Conservation (phyloP, 2,329 filamentous ascomycete genomes). For the Trichoderma sp. region DNA sequence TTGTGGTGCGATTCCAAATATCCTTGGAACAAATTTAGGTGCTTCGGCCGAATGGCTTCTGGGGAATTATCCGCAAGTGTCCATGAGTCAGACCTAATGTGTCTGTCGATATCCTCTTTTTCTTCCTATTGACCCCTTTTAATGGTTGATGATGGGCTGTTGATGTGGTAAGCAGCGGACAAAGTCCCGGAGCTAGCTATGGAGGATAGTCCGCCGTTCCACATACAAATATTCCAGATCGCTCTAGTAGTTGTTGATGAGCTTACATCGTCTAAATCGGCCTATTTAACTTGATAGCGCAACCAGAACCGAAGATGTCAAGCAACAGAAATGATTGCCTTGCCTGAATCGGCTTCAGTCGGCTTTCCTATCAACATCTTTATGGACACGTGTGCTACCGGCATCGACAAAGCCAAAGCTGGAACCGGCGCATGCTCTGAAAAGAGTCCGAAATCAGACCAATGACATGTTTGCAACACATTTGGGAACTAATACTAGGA, state of each 20-base stretch:
- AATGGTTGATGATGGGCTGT: not conserved
- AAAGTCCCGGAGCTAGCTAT: not conserved
- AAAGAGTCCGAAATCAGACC: not conserved
- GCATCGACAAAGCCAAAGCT: not conserved
- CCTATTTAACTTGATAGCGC: not conserved
- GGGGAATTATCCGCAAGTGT: not conserved
- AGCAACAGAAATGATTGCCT: not conserved
- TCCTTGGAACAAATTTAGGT: not conserved
- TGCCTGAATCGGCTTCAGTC: not conserved
- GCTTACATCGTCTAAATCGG: not conserved
- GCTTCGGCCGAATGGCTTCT: not conserved
- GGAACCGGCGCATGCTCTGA: not conserved
- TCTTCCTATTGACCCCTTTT: not conserved
- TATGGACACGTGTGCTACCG: not conserved
- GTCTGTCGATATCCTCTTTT: not conserved
- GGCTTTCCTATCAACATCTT: not conserved
- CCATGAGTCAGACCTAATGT: not conserved
- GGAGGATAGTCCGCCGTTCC: not conserved
- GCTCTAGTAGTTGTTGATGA: not conserved
- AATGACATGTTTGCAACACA: not conserved
- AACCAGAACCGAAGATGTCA: not conserved
- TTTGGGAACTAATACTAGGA: not conserved
- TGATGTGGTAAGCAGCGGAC: slow-evolving; percentile 9
- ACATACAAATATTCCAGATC: not conserved
- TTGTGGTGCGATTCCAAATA: not conserved